phyloP scores from a whole-genome alignment of 1,284 basidiomycete genomes.

The Boletus smithii region DNA sequence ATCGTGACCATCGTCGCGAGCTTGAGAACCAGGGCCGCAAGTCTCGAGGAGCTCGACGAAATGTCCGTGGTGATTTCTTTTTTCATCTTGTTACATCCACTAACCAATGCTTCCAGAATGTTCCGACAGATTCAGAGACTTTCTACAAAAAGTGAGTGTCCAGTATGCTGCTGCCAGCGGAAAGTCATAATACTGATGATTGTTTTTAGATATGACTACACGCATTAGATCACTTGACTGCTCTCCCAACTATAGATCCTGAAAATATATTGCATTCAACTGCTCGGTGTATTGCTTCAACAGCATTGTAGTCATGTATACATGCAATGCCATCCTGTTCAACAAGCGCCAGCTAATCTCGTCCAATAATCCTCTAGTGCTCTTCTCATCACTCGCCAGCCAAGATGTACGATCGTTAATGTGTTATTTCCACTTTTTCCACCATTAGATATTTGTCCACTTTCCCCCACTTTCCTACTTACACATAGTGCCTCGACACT shows the following conservation, averaged over 20 bases:
- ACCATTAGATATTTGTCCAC: not conserved
- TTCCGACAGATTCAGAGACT: constrained; percentile 76
- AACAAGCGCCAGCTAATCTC: not conserved
- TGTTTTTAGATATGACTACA: constrained; percentile 64
- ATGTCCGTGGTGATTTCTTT: constrained; percentile 43
- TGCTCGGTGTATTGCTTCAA: constrained; percentile 16
- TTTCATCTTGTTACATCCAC: not conserved
- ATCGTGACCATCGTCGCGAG: constrained; percentile 61
- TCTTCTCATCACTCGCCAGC: not conserved
- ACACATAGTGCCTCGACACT: not conserved
- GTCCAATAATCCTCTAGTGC: not conserved
- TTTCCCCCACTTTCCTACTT: not conserved
- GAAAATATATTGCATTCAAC: constrained; percentile 18
- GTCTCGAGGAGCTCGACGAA: constrained; percentile 63
- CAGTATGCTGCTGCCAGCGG: not conserved
- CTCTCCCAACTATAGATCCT: too few species aligned
- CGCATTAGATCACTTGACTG: constrained; percentile 34
- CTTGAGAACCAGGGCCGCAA: constrained; percentile 62
- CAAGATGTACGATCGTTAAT: not conserved
- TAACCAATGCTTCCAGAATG: constrained; percentile 34
- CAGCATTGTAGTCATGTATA: constrained; percentile 10
- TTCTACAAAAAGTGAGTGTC: constrained; percentile 82
- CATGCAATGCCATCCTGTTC: constrained; percentile 2
- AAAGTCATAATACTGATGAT: constrained; percentile 1
- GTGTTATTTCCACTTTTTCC: not conserved